Evolutionary conservation across 2,329 filamentous ascomycete species (phyloP).

Genomic region (Metarhizium sp.): DNA sequence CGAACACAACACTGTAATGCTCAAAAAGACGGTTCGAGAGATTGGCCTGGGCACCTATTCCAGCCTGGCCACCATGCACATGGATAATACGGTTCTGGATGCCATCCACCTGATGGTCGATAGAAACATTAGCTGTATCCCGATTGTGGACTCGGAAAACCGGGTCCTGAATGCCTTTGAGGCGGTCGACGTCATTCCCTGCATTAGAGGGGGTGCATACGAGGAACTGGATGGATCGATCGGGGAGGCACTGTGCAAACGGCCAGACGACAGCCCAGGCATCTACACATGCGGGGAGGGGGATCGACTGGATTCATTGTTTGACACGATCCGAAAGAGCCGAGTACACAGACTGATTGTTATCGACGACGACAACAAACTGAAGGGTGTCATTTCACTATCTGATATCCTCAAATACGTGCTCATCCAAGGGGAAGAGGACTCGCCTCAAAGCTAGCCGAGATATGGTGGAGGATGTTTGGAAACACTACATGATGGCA

Average conservation of each 20-base stretch:
- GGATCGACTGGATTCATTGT: constrained; percentile 89
- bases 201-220: constrained; percentile 88
- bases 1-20: constrained; percentile 71
- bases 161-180: constrained; percentile 93
- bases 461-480: not conserved
- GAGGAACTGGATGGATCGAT: constrained; percentile 82
- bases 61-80: constrained; percentile 70
- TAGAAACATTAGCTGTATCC: constrained; percentile 88
- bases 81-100: constrained; percentile 87
- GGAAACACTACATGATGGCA: not conserved
- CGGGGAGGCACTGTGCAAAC: constrained; percentile 79
- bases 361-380: constrained; percentile 77
- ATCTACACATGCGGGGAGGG: constrained; percentile 94
- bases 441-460: constrained; percentile 16
- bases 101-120: constrained; percentile 91
- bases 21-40: constrained; percentile 80
- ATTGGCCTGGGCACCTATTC: constrained; percentile 78
- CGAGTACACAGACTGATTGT: constrained; percentile 89
- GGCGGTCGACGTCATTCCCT: constrained; percentile 90
- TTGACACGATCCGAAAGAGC: constrained; percentile 92
- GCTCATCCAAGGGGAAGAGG: constrained; percentile 67
- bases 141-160: constrained; percentile 72
- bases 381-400: constrained; percentile 83
- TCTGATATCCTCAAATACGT: constrained; percentile 97
- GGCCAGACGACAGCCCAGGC: constrained; percentile 84